Conservation (phyloP, 495 filamentous ascomycete species). For the Xylaria bambusicola region DNA sequence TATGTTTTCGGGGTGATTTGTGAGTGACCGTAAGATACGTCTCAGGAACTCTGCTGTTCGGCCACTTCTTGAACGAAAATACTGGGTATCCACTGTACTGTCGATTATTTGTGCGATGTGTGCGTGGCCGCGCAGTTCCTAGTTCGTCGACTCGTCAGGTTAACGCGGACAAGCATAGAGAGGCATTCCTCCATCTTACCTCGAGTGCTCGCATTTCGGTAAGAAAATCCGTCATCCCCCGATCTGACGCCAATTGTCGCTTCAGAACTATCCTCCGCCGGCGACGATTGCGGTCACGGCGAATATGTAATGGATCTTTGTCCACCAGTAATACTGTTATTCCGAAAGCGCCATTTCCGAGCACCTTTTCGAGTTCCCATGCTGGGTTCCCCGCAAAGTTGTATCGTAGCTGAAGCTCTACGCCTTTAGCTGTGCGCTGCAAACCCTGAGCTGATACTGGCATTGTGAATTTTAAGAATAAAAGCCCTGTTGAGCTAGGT, state of each 20-base stretch:
- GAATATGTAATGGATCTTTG: not conserved
- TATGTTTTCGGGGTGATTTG: slow-evolving; percentile 1
- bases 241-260: not conserved
- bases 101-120: not conserved
- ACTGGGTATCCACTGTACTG: not conserved
- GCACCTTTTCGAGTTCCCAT: not conserved
- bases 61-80: not conserved
- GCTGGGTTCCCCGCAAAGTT: not conserved
- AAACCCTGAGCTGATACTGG: not conserved
- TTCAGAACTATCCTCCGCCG: not conserved
- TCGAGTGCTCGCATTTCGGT: not conserved
- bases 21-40: not conserved
- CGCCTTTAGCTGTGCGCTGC: not conserved
- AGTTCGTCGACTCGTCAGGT: not conserved
- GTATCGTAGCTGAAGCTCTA: not conserved
- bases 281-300: not conserved
- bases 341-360: not conserved
- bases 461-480: no score
- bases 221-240: not conserved
- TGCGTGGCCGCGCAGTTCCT: not conserved
- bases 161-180: not conserved
- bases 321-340: not conserved
- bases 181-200: not conserved
- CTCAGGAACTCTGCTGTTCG: not conserved
- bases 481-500: no score